A percentile compares a stretch with the other conserved stretches of the same genome.
phyloP scores from a whole-genome alignment of 2,329 filamentous ascomycete species.

The Penicillium sp. region DNA sequence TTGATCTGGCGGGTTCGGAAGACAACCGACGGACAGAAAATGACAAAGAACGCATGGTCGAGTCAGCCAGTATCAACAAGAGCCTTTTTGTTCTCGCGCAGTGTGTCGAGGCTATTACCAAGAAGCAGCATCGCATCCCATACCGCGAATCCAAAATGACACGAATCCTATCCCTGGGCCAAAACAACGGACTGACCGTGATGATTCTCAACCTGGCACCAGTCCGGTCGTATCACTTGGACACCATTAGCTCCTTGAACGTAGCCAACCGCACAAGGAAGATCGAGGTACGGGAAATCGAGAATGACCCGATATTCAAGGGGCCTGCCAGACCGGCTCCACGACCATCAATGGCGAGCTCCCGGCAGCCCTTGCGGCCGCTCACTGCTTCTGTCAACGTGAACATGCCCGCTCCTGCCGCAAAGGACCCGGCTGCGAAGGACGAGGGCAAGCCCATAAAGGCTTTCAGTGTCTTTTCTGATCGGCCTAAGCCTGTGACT shows the following conservation, averaged over 20 bases:
- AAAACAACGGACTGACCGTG: conserved; percentile 91
- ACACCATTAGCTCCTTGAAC: conserved; percentile 90
- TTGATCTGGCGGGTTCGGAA: conserved; percentile 92
- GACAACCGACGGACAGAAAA: conserved; percentile 95
- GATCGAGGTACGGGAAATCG: conserved; percentile 91
- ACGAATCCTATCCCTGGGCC: conserved; percentile 83
- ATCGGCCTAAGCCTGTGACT: conserved; percentile 57
- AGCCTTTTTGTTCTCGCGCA: conserved; percentile 91
- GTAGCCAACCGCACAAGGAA: conserved; percentile 95
- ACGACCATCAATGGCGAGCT: conserved; percentile 43
- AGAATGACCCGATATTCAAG: conserved; percentile 91
- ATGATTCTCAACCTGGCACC: conserved; percentile 97
- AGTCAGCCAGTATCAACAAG: conserved; percentile 97
- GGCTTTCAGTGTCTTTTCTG: conserved; percentile 82
- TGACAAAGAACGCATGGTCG: conserved; percentile 85
- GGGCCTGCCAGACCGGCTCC: conserved; percentile 61
- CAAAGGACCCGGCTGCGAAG: conserved; percentile 52
- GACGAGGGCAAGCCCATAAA: conserved; percentile 73
- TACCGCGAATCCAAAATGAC: conserved; percentile 98
- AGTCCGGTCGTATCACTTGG: conserved; percentile 86
- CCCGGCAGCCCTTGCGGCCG: conserved; percentile 76
- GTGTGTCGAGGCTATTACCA: conserved; percentile 91
- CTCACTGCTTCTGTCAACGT: conserved; percentile 75
- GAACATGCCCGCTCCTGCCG: conserved; percentile 59
- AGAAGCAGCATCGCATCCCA: conserved; percentile 73